Evolutionary conservation across 208 protist genomes (phyloP), one percentile per base, ranked within the genome.

Genomic region (Acanthamoeba royreba): DNA sequence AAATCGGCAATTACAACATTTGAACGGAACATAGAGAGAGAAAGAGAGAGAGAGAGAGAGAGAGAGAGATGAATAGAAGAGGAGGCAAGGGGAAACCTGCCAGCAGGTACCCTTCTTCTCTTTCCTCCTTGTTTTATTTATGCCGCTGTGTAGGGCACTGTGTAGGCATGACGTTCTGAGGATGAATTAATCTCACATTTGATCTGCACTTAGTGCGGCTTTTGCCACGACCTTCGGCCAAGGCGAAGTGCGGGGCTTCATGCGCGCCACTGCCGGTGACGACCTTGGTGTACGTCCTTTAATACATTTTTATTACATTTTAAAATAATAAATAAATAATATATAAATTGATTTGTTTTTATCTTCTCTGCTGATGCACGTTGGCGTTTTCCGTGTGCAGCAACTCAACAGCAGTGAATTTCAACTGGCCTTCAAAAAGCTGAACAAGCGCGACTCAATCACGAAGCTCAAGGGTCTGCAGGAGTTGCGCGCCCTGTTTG

Each of bases 401-500:
- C 83, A 90, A 72, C 83, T 72, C 13, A 69, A 38, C 35, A 92
- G 38, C 66, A 72, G 61, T 35, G 88, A 92, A 61, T 83, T 81
- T 17, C 88, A 92, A 35, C 66, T 92, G 66, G 53, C 88, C 13
- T 79, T 92, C 61, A 92, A 92, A 61, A 92, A 92, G 61, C 88
- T 92, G 13, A 79, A 13, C 61, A 92, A 92, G 66, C 40, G 47
- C 4, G 88, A 92, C 33, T 81, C 88, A n/a, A 43, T 79, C 22
- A 92, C 88, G 8, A 92, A 92, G 88, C 88, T 92, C 88, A 92
- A 92, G 63, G 88, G 88, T 31, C 61, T 92, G 28, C 53, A 92
- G 28, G 88, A 92, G 55, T 61, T 92, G 42, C 72, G 79, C 33
- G 3, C n/a, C 28, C 88, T 83, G 11, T 92, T 92, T 52, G 47